Base-by-base conservation (phyloP, 2,329 filamentous ascomycete genomes). In the Aspergillus versicolor region DNA sequence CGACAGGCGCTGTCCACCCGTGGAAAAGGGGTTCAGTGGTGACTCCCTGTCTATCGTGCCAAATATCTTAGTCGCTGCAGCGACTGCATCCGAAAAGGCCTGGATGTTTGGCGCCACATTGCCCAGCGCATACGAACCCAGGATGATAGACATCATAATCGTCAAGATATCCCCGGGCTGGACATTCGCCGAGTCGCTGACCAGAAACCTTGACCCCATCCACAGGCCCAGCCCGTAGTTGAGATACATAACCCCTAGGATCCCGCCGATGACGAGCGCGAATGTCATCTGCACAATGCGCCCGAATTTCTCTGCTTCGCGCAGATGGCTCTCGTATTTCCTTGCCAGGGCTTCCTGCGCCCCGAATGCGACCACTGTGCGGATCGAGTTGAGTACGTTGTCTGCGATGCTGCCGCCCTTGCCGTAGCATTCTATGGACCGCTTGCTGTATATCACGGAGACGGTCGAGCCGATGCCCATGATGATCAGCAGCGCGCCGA, bases 401-500 rank as follows among this genome's bases (percentile, higher is more conserved):
- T 83, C 78, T 1, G 81, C 80, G 3, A 83, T 67, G 6, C 73
- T 70, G 1, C 74, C 77, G 4, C 77, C 79, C 13, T 47, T 57
- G 5, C 90, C 92, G 66, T 96, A 96, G 0, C 89, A 84, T 54
- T 88, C 80, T 46, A 96, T 80, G 1, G 88, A 88, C 54, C 84
- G 77, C 74, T 91, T 92, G 74, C 87, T 92, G 73, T 84, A 92
- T 70, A 87, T 89, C 67, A 94, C 80, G 65, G 95, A 87, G 66
- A 90, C 88, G 5, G 77, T 78, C 1, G 88, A 89, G 11, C 88
- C 85, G 40, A 79, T 75, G 47, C 87, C 89, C 86, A 94, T 93
- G 64, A 88, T 82, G 2, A 89, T 61, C 7, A 90, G 73, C 48
- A 97, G 84, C 2, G 91, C 89, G 38, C 92, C 77, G 56, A 97